phyloP scores from a whole-genome alignment of 2,329 filamentous ascomycete genomes.

The Colletotrichum magnum region DNA sequence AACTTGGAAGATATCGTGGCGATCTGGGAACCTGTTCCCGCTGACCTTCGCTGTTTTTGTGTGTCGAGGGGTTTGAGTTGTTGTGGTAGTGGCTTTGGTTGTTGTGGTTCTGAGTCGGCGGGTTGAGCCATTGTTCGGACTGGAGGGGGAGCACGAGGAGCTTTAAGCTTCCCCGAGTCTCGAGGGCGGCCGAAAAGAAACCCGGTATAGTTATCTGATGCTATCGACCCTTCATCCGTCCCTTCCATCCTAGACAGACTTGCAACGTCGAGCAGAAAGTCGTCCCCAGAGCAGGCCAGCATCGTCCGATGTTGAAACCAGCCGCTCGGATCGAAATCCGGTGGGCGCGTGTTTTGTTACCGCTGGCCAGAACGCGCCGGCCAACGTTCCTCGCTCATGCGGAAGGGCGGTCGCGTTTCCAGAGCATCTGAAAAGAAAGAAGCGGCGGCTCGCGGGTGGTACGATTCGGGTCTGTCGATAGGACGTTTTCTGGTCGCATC shows the following conservation, averaged over 20 bases:
- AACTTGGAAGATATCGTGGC: slow-evolving; percentile 25
- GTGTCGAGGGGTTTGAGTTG: neutral
- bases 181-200: slow-evolving; percentile 10
- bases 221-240: slow-evolving; percentile 10
- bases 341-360: slow-evolving; percentile 22
- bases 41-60: slow-evolving; percentile 2
- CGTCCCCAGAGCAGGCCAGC: slow-evolving; percentile 7
- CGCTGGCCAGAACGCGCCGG: slow-evolving; percentile 22
- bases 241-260: slow-evolving; percentile 12
- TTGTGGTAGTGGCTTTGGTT: neutral
- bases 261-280: slow-evolving; percentile 4
- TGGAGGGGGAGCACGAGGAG: slow-evolving; percentile 31
- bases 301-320: slow-evolving; percentile 39
- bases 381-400: slow-evolving; percentile 24
- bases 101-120: slow-evolving; percentile 13
- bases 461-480: slow-evolving; percentile 34
- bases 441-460: slow-evolving; percentile 20
- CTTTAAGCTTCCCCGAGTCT: slow-evolving; percentile 28
- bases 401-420: slow-evolving; percentile 18
- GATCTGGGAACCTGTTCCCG: slow-evolving; percentile 30
- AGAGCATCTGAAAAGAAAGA: slow-evolving; percentile 29
- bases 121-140: slow-evolving; percentile 25
- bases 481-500: slow-evolving; percentile 32
- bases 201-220: slow-evolving; percentile 32
- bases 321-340: slow-evolving; percentile 33